Base-by-base conservation (phyloP, 2,329 filamentous ascomycete genomes). In the Periconia sp. region DNA sequence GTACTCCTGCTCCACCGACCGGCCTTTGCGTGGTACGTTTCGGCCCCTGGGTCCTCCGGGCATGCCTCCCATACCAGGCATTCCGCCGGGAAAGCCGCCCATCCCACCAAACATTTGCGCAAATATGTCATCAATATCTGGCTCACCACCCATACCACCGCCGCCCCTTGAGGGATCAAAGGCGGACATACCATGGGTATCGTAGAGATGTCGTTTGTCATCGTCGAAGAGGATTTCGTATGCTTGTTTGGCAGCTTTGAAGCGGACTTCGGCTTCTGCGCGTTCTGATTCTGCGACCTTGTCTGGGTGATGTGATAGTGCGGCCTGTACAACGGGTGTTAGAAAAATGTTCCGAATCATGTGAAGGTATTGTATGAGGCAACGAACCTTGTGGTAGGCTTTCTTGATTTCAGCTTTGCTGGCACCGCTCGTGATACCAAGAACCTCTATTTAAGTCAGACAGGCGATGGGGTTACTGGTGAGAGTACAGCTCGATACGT, bases 201-300 rank as follows among this genome's bases (percentile, higher is more conserved):
- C 94, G 79, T 99, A 99, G 58, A 95, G 77, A 52, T 90, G 83
- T 68, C 94, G 89, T 76, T 96, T 97, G 57, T 97, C 86, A 59
- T 97, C 93, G 81, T 99, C 93, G 77, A 86, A 89, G 52, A 99
- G 91, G 71, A 99, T 97, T 73, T 99, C 94, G 81, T 99, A 99
- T 64, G 94, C 94, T 77, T 95, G 89, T 55, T 90, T 92, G 53
- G 96, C 88, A 51, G 87, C 81, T 79, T 99, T 99, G 86, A 99
- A 99, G 70, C 88, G 92, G 70, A 87, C 82, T 74, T 97, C 94
- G 56, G 94, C 91, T 62, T 88, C 89, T 71, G 87, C 87, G 63
- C 93, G 88, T 70, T 92, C 86, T 27, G 89, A 86, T 75, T 93
- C 91, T 64, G 92, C 82, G 53, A 96, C 94, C 79, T 99, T 99